Percentiles rank a stretch among this genome's conserved stretches.
These are phyloP conservation scores for Aspergillus pseudoterreus DNA, from an alignment of 2,329 filamentous ascomycete genomes.

Conservation along the genomic window DNA sequence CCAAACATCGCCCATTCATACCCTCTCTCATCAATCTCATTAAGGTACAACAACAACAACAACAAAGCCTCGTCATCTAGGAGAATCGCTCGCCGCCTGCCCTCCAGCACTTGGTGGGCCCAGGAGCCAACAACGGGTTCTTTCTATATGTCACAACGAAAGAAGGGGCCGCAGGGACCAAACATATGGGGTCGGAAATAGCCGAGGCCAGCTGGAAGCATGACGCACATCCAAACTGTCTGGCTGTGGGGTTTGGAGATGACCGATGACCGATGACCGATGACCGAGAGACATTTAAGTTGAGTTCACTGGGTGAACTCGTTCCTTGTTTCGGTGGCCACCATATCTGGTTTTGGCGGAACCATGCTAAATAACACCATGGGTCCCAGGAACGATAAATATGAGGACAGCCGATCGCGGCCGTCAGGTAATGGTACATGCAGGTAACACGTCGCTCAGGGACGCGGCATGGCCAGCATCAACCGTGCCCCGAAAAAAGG, in stretches of 20 bases:
- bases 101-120: constrained; percentile 22
- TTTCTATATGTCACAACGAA: constrained; percentile 14
- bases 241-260: too few species aligned
- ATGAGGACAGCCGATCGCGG: not conserved
- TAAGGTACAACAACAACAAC: constrained; percentile 13
- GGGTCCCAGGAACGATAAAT: not conserved
- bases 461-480: constrained; percentile 34
- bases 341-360: too few species aligned
- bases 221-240: constrained; percentile 5
- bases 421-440: constrained; percentile 13
- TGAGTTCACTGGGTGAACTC: too few species aligned
- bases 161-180: constrained; percentile 4
- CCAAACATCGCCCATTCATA: constrained; percentile 13
- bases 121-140: constrained; percentile 9
- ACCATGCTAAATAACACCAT: too few species aligned
- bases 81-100: constrained; percentile 10
- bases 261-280: too few species aligned
- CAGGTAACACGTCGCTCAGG: constrained; percentile 13
- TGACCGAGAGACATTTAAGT: too few species aligned
- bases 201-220: not conserved
- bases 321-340: too few species aligned
- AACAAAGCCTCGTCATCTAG: constrained; percentile 9
- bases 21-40: constrained; percentile 19
- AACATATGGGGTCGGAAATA: not conserved
- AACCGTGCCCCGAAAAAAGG: constrained; percentile 22